Percentiles rank a stretch among this genome's conserved stretches.
Conservation (phyloP, 148 eudicot species). For the Salicornia ramosissima region DNA sequence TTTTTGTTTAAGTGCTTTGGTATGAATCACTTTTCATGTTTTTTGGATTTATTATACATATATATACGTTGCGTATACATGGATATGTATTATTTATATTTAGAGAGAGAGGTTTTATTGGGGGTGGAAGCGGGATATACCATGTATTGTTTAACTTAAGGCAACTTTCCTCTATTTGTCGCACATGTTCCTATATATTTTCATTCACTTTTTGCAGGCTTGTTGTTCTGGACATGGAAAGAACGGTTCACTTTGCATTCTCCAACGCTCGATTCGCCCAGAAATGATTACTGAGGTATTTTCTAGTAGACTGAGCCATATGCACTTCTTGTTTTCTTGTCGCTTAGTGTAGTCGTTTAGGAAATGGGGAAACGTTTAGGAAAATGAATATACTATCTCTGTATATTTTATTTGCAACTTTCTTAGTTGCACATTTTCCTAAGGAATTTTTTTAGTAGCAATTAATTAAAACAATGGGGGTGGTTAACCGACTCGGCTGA, state of each 20-base stretch:
- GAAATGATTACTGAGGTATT: slow-evolving; percentile 84
- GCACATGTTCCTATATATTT: background rate
- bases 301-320: background rate
- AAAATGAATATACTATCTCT: no score
- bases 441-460: no score
- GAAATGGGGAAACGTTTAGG: no score
- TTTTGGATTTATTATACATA: background rate
- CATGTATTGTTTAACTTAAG: background rate
- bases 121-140: background rate
- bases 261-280: slow-evolving; percentile 90
- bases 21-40: background rate
- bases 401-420: no score
- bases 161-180: background rate
- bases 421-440: no score
- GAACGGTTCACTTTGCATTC: slow-evolving; percentile 88
- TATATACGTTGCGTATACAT: no score
- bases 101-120: no score
- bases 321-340: background rate
- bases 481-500: no score
- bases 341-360: no score
- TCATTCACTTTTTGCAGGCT: slow-evolving; percentile 43
- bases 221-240: slow-evolving; percentile 99
- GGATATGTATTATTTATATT: no score
- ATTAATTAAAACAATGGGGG: no score
- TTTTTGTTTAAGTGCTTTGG: background rate